phyloP scores from a whole-genome alignment of 805 yeast species.

The Lipomyces sp. region DNA sequence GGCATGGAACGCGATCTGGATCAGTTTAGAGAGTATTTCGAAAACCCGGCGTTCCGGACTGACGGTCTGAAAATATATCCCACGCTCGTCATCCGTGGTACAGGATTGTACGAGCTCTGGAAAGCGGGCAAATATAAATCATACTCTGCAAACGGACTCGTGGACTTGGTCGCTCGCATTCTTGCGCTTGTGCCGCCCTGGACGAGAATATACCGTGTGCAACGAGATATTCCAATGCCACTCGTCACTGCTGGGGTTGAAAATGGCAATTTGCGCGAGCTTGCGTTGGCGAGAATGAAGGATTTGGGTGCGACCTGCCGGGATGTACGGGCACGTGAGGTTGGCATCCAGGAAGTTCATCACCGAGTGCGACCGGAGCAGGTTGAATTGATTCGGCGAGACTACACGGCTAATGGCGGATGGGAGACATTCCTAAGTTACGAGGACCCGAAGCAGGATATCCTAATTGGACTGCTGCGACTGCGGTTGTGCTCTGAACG shows the following conservation, averaged over 20 bases:
- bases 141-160: conserved; percentile 90
- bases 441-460: conserved; percentile 97
- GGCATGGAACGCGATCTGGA: conserved; percentile 98
- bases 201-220: conserved; percentile 98
- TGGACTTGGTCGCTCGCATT: conserved; percentile 93
- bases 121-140: conserved; percentile 93
- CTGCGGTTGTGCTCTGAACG: conserved; percentile 86
- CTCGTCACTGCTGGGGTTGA: conserved; percentile 97
- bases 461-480: conserved; percentile 86
- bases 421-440: conserved; percentile 97
- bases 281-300: conserved; percentile 96
- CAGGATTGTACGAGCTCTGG: conserved; percentile 97
- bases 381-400: conserved; percentile 92
- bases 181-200: conserved; percentile 97
- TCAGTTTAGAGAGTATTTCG: conserved; percentile 95
- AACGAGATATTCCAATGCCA: conserved; percentile 99
- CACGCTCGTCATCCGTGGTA: conserved; percentile 94
- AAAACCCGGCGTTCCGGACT: conserved; percentile 94
- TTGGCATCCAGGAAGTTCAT: conserved; percentile 98
- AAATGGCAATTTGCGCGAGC: conserved; percentile 92
- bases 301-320: conserved; percentile 96
- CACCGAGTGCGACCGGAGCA: conserved; percentile 97
- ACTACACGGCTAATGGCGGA: conserved; percentile 96
- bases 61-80: conserved; percentile 97
- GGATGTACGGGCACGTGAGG: conserved; percentile 97